Conservation (phyloP, 352 stramenopile genomes). For the Phytophthora multivora region DNA sequence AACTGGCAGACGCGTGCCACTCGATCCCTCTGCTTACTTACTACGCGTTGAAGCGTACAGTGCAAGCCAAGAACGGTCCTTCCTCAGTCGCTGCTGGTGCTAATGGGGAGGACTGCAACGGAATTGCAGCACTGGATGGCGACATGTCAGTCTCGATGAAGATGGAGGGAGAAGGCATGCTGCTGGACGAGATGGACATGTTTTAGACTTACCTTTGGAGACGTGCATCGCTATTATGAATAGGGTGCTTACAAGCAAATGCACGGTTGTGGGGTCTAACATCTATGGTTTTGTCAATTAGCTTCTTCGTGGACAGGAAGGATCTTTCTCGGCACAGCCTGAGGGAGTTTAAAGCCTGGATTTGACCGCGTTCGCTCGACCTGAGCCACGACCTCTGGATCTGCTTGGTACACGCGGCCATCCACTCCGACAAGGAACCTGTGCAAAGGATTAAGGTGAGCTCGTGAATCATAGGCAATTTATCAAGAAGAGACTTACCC, state of each 20-base stretch:
- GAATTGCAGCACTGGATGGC: conserved; percentile 76
- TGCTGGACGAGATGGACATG: conserved; percentile 87
- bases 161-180: conserved; percentile 82
- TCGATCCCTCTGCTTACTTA: conserved; percentile 83
- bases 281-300: conserved; percentile 20
- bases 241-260: conserved; percentile 1
- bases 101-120: conserved; percentile 70
- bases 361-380: conserved; percentile 50
- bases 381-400: conserved; percentile 62
- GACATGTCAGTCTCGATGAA: conserved; percentile 80
- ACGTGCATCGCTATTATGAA: neutral
- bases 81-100: conserved; percentile 18
- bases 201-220: conserved; percentile 48
- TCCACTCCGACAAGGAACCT: conserved; percentile 85
- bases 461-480: conserved; percentile 5
- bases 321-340: conserved; percentile 39
- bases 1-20: conserved; percentile 63
- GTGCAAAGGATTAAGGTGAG: no score
- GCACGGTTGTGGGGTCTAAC: conserved; percentile 9
- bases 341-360: conserved; percentile 48
- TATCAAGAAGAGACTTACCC: conserved; percentile 36
- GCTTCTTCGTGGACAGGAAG: conserved; percentile 21
- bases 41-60: conserved; percentile 65
- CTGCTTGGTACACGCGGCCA: conserved; percentile 82
- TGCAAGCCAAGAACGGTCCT: conserved; percentile 51